Percentiles rank a stretch among this genome's conserved stretches.
Evolutionary conservation across 2,329 filamentous ascomycete species (phyloP).

Genomic region (Periconia digitata): DNA sequence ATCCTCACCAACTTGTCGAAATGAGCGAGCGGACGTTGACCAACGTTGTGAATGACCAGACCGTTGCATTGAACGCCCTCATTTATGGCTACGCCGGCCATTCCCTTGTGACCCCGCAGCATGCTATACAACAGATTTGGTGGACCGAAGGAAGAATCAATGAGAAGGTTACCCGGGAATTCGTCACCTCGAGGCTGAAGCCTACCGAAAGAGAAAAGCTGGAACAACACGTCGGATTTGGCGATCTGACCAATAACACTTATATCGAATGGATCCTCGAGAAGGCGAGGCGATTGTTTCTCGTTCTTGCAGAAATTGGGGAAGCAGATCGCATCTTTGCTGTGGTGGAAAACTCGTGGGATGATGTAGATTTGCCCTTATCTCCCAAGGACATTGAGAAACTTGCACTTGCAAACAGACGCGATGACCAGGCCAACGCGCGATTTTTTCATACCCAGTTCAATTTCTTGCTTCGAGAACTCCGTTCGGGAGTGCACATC

Average conservation of each 20-base stretch:
- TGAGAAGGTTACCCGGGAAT: constrained; percentile 67
- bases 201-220: constrained; percentile 65
- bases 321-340: constrained; percentile 74
- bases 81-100: constrained; percentile 55
- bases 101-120: constrained; percentile 53
- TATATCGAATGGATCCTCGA: constrained; percentile 78
- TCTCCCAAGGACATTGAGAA: constrained; percentile 65
- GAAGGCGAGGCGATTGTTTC: constrained; percentile 69
- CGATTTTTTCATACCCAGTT: constrained; percentile 73
- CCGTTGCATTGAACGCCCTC: constrained; percentile 51
- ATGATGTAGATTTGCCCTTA: constrained; percentile 73
- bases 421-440: constrained; percentile 65
- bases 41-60: constrained; percentile 46
- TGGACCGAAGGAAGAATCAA: constrained; percentile 73
- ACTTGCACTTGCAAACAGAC: constrained; percentile 61
- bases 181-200: constrained; percentile 65
- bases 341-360: constrained; percentile 74
- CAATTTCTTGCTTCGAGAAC: constrained; percentile 65
- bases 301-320: constrained; percentile 70
- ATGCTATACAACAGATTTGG: constrained; percentile 60
- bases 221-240: constrained; percentile 65
- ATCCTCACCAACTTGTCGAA: constrained; percentile 12
- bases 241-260: constrained; percentile 69
- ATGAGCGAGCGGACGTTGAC: constrained; percentile 44
- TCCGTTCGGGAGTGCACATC: constrained; percentile 62